Evolutionary conservation across 768 basidiomycete genomes (phyloP).

Genomic region (Xerocomus brunneocitrinus): DNA sequence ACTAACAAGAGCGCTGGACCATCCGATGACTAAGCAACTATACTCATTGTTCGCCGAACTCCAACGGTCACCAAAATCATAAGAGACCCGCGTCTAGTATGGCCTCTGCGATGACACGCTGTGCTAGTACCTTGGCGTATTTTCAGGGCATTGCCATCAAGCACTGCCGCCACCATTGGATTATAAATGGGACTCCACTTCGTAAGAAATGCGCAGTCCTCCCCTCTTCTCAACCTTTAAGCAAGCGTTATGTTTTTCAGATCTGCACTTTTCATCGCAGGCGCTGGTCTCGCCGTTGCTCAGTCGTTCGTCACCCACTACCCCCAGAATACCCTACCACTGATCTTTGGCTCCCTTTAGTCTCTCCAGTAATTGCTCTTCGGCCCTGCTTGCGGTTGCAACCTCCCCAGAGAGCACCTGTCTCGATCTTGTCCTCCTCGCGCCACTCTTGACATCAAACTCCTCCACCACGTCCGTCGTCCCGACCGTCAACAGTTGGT

Average conservation of each 20-base stretch:
- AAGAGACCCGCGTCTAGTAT: too few species aligned
- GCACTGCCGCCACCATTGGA: background rate
- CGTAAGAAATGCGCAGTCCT: constrained; percentile 7
- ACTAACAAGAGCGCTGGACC: too few species aligned
- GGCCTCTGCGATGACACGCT: background rate
- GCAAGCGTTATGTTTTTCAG: constrained; percentile 23
- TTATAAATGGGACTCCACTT: constrained; percentile 14
- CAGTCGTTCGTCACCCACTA: constrained; percentile 37
- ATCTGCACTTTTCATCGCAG: constrained; percentile 26
- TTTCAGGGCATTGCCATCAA: background rate
- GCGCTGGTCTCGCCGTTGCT: constrained; percentile 37
- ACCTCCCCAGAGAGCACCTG: constrained; percentile 34
- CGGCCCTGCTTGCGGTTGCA: constrained; percentile 43
- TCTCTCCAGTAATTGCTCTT: constrained; percentile 39
- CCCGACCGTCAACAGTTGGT: constrained; percentile 53
- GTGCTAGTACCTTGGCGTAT: background rate
- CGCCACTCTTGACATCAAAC: constrained; percentile 24
- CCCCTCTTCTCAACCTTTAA: background rate
- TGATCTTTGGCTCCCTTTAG: background rate
- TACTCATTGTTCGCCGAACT: too few species aligned
- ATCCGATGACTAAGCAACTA: too few species aligned
- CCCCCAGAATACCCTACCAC: background rate
- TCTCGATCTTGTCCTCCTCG: constrained; percentile 35
- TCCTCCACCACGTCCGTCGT: constrained; percentile 32
- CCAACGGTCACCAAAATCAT: too few species aligned